Percentiles rank a stretch among this genome's conserved stretches.
These are phyloP conservation scores for Diplodia corticola DNA, from an alignment of 2,329 filamentous ascomycete genomes.

Conservation along the genomic window DNA sequence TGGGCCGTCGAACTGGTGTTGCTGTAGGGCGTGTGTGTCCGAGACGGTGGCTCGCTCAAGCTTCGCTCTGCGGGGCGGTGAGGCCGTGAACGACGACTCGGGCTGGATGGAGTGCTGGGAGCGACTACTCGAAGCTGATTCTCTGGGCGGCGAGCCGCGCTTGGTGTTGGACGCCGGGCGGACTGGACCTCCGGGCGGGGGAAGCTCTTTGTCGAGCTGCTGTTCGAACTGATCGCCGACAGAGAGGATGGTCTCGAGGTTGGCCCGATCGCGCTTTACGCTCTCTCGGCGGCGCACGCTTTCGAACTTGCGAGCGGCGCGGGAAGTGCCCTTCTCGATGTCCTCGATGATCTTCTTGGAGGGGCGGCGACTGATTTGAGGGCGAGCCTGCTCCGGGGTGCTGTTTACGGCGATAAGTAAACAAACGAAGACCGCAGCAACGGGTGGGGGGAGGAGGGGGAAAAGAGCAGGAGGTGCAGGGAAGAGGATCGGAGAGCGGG, in stretches of 20 bases:
- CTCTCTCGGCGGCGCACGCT: conserved; percentile 16
- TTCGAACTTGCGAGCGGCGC: conserved; percentile 15
- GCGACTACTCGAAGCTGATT: neutral
- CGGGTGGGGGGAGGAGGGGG: neutral
- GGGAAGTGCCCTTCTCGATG: conserved; percentile 32
- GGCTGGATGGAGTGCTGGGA: neutral
- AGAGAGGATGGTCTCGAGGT: conserved; percentile 20
- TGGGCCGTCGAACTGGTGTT: conserved; percentile 28
- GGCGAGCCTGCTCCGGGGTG: conserved; percentile 6
- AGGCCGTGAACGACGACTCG: neutral
- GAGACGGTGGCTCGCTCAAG: neutral
- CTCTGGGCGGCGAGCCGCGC: conserved; percentile 22
- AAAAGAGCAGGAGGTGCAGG: neutral
- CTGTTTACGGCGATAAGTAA: conserved; percentile 16
- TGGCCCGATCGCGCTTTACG: conserved; percentile 14
- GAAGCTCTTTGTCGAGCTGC: conserved; percentile 3
- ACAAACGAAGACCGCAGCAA: conserved; percentile 8
- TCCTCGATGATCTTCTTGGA: conserved; percentile 43
- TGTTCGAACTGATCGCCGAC: conserved; percentile 23
- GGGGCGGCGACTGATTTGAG: conserved; percentile 19
- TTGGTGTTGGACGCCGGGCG: conserved; percentile 29
- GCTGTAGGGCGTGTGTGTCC: conserved; percentile 32
- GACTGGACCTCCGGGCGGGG: conserved; percentile 21
- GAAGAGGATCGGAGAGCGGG: neutral
- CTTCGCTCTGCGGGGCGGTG: neutral